phyloP scores from a whole-genome alignment of 305 asterid species.

The Ruellia speciosa region DNA sequence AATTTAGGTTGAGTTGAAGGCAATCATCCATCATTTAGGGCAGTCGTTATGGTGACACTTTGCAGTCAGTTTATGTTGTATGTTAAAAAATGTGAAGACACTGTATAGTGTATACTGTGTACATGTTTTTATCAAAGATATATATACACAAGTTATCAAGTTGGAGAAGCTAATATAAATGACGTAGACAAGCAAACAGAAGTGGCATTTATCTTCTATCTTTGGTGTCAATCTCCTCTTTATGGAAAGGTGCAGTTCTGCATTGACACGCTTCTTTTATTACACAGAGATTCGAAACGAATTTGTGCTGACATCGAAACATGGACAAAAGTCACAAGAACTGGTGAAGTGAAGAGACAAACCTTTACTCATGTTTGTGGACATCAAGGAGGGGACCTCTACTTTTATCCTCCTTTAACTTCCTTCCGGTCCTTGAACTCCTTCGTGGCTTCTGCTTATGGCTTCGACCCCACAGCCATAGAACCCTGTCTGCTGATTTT shows the following conservation, averaged over 20 bases:
- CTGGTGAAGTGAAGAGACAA: conserved; percentile 19
- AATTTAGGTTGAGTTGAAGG: neutral
- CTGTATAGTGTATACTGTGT: too few relatives aligned
- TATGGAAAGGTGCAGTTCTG: neutral
- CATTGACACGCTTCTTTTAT: conserved; percentile 4
- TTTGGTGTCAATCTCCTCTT: conserved; percentile 9
- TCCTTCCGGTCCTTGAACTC: neutral
- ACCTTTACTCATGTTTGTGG: conserved; percentile 15
- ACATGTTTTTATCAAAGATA: too few relatives aligned
- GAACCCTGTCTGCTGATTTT: too few relatives aligned
- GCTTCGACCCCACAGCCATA: too few relatives aligned
- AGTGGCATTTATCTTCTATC: neutral
- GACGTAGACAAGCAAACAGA: neutral
- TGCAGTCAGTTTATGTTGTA: too few relatives aligned
- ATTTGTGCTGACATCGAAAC: conserved; percentile 18
- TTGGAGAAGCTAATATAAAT: too few relatives aligned
- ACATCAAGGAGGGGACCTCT: neutral
- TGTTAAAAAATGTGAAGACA: too few relatives aligned
- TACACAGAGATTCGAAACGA: conserved; percentile 9
- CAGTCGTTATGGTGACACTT: neutral
- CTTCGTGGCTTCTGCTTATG: too few relatives aligned
- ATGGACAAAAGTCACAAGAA: conserved; percentile 18
- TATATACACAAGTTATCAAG: too few relatives aligned
- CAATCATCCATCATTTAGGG: neutral
- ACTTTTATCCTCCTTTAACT: neutral